Percentiles rank a stretch among this genome's conserved stretches.
Evolutionary conservation across 768 basidiomycete species (phyloP).

Genomic region (Antrodiella citrinella): DNA sequence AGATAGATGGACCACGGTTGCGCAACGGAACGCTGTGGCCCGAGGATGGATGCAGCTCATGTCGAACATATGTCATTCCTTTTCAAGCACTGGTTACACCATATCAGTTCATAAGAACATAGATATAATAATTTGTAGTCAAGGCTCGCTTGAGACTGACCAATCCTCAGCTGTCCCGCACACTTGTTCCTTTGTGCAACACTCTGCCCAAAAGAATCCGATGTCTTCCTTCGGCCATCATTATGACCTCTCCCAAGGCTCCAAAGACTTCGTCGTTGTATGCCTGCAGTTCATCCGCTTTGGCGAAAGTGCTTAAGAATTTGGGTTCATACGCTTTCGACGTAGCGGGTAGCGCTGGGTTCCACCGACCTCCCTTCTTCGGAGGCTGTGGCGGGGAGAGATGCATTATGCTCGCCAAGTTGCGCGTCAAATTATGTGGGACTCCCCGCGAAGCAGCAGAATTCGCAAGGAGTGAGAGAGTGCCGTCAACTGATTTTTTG

Average conservation of each 20-base stretch:
- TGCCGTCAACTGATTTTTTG: conserved; percentile 50
- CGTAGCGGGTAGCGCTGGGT: conserved; percentile 24
- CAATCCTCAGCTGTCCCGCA: not conserved
- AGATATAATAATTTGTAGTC: not conserved
- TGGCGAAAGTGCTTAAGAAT: not conserved
- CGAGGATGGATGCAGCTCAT: too few relatives aligned
- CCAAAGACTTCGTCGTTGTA: conserved; percentile 34
- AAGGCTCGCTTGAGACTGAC: not conserved
- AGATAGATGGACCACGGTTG: not conserved
- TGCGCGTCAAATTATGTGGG: not conserved
- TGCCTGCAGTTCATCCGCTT: not conserved
- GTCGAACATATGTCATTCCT: too few relatives aligned
- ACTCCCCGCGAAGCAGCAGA: conserved; percentile 34
- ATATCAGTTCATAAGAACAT: too few relatives aligned
- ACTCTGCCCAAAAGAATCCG: conserved; percentile 36
- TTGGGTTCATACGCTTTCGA: conserved; percentile 16
- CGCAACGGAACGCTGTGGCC: not conserved
- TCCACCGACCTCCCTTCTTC: conserved; percentile 26
- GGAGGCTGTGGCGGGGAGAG: too few relatives aligned
- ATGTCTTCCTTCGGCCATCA: conserved; percentile 52
- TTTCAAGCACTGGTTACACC: too few relatives aligned
- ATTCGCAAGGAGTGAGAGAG: conserved; percentile 50
- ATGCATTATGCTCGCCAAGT: not conserved
- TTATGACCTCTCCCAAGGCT: conserved; percentile 44
- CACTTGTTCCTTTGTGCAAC: not conserved